Evolutionary conservation across 1,284 basidiomycete genomes (phyloP).

Genomic region (Moniliella sp.): DNA sequence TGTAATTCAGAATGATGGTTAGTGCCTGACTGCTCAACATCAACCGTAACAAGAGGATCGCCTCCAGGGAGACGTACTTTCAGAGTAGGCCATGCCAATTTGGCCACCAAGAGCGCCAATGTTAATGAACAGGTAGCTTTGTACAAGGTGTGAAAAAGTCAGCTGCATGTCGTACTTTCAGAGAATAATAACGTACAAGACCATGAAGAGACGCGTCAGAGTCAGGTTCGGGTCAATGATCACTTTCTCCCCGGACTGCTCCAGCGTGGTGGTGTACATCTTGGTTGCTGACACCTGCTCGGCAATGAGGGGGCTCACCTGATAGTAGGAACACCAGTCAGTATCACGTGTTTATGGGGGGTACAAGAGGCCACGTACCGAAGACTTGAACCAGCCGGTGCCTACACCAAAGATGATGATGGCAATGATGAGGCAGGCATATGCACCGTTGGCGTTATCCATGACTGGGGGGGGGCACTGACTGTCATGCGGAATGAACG

Average conservation of each 20-base stretch:
- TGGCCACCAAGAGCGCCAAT: constrained; percentile 30
- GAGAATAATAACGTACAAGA: constrained; percentile 24
- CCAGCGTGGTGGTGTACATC: constrained; percentile 25
- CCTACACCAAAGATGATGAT: constrained; percentile 36
- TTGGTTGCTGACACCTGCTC: constrained; percentile 37
- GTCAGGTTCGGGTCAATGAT: constrained; percentile 60
- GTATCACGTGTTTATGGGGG: too few species aligned
- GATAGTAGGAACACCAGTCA: too few species aligned
- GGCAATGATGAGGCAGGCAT: constrained; percentile 43
- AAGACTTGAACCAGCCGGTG: constrained; percentile 58
- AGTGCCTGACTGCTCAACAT: too few species aligned
- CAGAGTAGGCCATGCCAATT: constrained; percentile 35
- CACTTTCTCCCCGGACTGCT: constrained; percentile 48
- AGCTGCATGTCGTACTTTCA: too few species aligned
- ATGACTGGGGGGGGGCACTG: too few species aligned
- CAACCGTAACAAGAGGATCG: too few species aligned
- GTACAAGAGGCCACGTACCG: too few species aligned
- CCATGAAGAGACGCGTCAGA: constrained; percentile 27
- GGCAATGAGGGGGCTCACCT: constrained; percentile 16
- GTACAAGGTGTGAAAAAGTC: too few species aligned
- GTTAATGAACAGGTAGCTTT: too few species aligned
- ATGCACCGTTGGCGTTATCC: constrained; percentile 39
- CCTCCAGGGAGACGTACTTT: too few species aligned
- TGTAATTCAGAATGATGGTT: too few species aligned
- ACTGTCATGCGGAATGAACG: too few species aligned